Evolutionary conservation across 768 basidiomycete genomes (phyloP).

Genomic region (Russula ochroleuca): DNA sequence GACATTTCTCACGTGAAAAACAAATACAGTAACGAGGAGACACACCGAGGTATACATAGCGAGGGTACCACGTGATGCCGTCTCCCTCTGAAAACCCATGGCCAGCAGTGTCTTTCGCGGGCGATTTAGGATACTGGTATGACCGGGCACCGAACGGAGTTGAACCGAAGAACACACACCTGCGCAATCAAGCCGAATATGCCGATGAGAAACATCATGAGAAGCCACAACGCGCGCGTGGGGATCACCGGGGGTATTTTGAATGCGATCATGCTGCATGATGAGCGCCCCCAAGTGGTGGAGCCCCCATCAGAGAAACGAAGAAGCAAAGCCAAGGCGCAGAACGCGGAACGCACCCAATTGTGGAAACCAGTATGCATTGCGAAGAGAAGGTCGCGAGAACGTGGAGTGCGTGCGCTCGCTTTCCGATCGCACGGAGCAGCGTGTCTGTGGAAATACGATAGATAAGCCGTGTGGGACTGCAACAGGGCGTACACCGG

Average conservation of each 20-base stretch:
- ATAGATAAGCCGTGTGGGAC: background rate
- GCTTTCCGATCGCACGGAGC: slow-evolving; percentile 66
- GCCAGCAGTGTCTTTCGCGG: slow-evolving; percentile 48
- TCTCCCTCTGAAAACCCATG: slow-evolving; percentile 59
- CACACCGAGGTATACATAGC: slow-evolving; percentile 54
- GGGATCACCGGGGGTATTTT: slow-evolving; percentile 46
- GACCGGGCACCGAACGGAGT: background rate
- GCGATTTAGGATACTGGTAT: background rate
- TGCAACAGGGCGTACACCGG: background rate
- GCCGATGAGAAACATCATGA: slow-evolving; percentile 47
- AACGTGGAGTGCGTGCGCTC: slow-evolving; percentile 71
- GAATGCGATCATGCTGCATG: slow-evolving; percentile 42
- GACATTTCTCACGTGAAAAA: background rate
- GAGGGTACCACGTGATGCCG: slow-evolving; percentile 58
- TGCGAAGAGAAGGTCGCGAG: slow-evolving; percentile 61
- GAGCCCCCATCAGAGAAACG: background rate
- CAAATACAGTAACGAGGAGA: slow-evolving; percentile 27
- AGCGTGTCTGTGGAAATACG: slow-evolving; percentile 38
- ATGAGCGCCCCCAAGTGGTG: background rate
- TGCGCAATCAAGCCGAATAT: slow-evolving; percentile 50
- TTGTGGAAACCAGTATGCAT: slow-evolving; percentile 43
- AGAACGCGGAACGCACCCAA: slow-evolving; percentile 29
- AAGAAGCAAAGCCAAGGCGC: background rate
- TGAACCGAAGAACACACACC: slow-evolving; percentile 26
- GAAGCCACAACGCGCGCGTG: slow-evolving; percentile 42